Evolutionary conservation across 2,329 filamentous ascomycete genomes (phyloP).

Genomic region (Pseudogymnoascus sp.): DNA sequence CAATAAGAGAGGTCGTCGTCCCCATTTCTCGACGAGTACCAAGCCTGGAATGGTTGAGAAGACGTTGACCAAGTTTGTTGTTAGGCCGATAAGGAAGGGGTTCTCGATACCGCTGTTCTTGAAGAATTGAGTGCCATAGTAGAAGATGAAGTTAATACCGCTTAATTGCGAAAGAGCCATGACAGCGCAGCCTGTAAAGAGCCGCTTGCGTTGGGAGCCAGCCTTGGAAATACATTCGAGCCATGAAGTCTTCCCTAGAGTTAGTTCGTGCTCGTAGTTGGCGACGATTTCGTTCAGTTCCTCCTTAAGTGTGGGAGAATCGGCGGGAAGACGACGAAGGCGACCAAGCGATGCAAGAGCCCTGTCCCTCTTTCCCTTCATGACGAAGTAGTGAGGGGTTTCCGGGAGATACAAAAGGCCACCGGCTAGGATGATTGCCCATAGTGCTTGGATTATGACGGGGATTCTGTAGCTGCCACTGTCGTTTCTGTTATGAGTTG

Average conservation of each 20-base stretch:
- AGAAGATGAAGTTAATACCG: slow-evolving; percentile 67
- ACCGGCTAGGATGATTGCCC: slow-evolving; percentile 52
- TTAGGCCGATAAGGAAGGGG: slow-evolving; percentile 61
- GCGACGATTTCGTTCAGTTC: slow-evolving; percentile 77
- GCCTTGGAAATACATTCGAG: neutral
- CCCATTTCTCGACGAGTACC: slow-evolving; percentile 65
- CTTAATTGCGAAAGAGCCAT: slow-evolving; percentile 71
- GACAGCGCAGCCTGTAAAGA: slow-evolving; percentile 62
- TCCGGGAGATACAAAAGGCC: slow-evolving; percentile 14
- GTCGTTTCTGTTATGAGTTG: slow-evolving; percentile 48
- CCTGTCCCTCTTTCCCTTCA: slow-evolving; percentile 13
- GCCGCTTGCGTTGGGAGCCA: slow-evolving; percentile 44
- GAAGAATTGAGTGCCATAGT: slow-evolving; percentile 65
- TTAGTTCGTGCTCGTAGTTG: slow-evolving; percentile 70
- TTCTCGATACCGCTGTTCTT: slow-evolving; percentile 48
- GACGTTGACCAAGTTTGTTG: slow-evolving; percentile 68
- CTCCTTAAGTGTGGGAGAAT: slow-evolving; percentile 65
- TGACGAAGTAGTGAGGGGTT: slow-evolving; percentile 15
- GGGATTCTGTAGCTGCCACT: slow-evolving; percentile 65
- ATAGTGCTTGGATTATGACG: slow-evolving; percentile 62
- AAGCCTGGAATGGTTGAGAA: slow-evolving; percentile 64
- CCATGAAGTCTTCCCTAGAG: neutral
- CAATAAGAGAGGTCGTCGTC: slow-evolving; percentile 62
- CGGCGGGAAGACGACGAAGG: slow-evolving; percentile 35
- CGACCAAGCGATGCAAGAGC: slow-evolving; percentile 11